Conservation (phyloP, 2,329 filamentous ascomycete genomes). For the Paraconiothyrium brasiliense region DNA sequence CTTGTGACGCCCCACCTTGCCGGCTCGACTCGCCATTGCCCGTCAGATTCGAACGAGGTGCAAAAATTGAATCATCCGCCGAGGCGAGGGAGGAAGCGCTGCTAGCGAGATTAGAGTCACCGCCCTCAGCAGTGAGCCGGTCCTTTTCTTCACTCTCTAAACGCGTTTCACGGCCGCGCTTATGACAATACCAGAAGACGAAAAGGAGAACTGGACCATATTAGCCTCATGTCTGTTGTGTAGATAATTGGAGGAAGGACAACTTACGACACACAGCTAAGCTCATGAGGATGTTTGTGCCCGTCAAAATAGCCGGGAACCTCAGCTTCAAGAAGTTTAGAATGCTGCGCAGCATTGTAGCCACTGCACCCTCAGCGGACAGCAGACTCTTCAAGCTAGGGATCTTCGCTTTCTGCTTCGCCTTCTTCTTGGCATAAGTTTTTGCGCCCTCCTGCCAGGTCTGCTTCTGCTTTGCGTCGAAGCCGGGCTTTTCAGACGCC, state of each 20-base stretch:
- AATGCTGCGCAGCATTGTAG: conserved; percentile 86
- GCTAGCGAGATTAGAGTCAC: conserved; percentile 36
- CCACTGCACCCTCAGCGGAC: conserved; percentile 86
- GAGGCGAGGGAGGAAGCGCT: conserved; percentile 41
- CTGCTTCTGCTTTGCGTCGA: conserved; percentile 58
- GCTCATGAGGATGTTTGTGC: conserved; percentile 91
- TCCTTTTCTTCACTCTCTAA: conserved; percentile 74
- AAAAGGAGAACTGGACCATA: conserved; percentile 75
- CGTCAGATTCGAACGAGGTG: conserved; percentile 26
- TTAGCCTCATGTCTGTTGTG: conserved; percentile 29
- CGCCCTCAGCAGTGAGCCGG: conserved; percentile 50
- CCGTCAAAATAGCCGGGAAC: conserved; percentile 85
- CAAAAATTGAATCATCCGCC: conserved; percentile 43
- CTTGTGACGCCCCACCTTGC: conserved; percentile 19
- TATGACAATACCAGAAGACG: conserved; percentile 98
- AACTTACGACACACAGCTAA: conserved; percentile 84
- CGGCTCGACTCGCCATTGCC: conserved; percentile 16
- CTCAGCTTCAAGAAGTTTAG: conserved; percentile 85
- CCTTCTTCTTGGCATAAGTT: conserved; percentile 14
- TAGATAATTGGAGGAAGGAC: background rate
- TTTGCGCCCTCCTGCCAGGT: conserved; percentile 25
- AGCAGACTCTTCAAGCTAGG: conserved; percentile 80
- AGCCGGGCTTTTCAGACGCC: conserved; percentile 72
- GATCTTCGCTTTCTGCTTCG: conserved; percentile 67
- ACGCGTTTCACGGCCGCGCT: conserved; percentile 86